phyloP scores from a whole-genome alignment of 2,329 filamentous ascomycete species.

The Talaromyces atroroseus region DNA sequence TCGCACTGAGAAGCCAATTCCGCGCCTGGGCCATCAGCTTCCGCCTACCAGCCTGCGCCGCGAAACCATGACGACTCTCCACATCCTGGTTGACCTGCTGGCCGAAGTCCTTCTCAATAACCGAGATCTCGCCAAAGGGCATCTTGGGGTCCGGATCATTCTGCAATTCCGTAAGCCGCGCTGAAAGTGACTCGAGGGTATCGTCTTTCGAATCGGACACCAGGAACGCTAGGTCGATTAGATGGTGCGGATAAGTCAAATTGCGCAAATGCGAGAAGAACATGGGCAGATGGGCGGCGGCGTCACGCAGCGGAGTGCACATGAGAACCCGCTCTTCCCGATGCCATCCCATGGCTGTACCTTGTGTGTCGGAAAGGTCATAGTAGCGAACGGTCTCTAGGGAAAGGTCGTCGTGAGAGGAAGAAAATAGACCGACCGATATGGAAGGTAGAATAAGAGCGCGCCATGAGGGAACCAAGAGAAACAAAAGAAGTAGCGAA shows the following conservation, averaged over 20 bases:
- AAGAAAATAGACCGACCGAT: slow-evolving; percentile 65
- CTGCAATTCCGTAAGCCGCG: slow-evolving; percentile 74
- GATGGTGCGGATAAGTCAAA: slow-evolving; percentile 92
- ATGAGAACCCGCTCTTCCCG: slow-evolving; percentile 90
- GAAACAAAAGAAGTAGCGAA: slow-evolving; percentile 58
- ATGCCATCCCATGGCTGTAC: slow-evolving; percentile 90
- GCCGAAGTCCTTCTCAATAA: slow-evolving; percentile 98
- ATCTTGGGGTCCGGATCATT: slow-evolving; percentile 70
- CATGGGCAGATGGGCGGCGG: slow-evolving; percentile 87
- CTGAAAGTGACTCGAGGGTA: slow-evolving; percentile 69
- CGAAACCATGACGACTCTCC: slow-evolving; percentile 94
- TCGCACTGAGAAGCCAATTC: slow-evolving; percentile 94
- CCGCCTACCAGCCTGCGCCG: slow-evolving; percentile 83
- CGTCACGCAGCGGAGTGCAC: slow-evolving; percentile 90
- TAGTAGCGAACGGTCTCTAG: slow-evolving; percentile 97
- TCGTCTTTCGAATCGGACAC: slow-evolving; percentile 96
- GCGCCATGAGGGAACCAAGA: slow-evolving; percentile 70
- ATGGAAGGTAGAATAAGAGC: slow-evolving; percentile 55
- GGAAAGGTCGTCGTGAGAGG: slow-evolving; percentile 61
- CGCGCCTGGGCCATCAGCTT: slow-evolving; percentile 97
- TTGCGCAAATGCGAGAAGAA: slow-evolving; percentile 98
- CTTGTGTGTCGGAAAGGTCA: slow-evolving; percentile 85
- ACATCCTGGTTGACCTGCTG: slow-evolving; percentile 97
- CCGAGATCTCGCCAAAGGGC: slow-evolving; percentile 90
- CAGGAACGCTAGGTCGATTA: slow-evolving; percentile 93